Conservation (phyloP, 805 yeast species). For the Jamesozyma jinghongensis region DNA sequence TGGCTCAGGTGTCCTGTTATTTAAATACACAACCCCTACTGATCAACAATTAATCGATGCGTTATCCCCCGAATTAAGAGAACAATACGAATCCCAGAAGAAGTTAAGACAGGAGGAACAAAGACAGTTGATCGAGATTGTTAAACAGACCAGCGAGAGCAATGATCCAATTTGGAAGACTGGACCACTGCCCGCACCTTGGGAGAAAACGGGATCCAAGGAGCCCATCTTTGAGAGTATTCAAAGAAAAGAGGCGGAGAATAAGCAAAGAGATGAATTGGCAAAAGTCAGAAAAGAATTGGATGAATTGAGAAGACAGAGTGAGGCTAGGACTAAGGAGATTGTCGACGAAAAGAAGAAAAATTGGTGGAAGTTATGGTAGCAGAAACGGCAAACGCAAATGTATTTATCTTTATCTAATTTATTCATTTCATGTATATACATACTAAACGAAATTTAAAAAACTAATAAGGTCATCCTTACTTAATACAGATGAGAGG, state of each 20-base stretch:
- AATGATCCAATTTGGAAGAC: conserved; percentile 80
- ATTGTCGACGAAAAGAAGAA: conserved; percentile 6
- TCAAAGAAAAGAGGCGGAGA: conserved; percentile 4
- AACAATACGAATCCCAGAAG: conserved; percentile 59
- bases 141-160: conserved; percentile 50
- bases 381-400: too few relatives aligned
- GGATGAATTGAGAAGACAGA: conserved; percentile 2
- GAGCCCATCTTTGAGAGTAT: conserved; percentile 4
- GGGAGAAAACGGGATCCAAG: conserved; percentile 34
- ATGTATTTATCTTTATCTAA: neutral
- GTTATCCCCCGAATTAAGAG: conserved; percentile 76
- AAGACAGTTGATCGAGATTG: conserved; percentile 58
- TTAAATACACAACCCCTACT: conserved; percentile 71
- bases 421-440: neutral
- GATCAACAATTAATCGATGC: conserved; percentile 68
- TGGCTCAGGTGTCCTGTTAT: conserved; percentile 62
- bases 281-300: conserved; percentile 1
- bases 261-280: conserved; percentile 4
- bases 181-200: conserved; percentile 59
- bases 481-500: too few relatives aligned
- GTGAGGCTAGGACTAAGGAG: conserved; percentile 5
- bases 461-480: too few relatives aligned
- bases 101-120: conserved; percentile 60
- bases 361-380: conserved; percentile 10
- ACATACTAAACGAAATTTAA: neutral